Evolutionary conservation across 73 alveolate species (phyloP).

Genomic region (Paramecium tetraurelia): DNA sequence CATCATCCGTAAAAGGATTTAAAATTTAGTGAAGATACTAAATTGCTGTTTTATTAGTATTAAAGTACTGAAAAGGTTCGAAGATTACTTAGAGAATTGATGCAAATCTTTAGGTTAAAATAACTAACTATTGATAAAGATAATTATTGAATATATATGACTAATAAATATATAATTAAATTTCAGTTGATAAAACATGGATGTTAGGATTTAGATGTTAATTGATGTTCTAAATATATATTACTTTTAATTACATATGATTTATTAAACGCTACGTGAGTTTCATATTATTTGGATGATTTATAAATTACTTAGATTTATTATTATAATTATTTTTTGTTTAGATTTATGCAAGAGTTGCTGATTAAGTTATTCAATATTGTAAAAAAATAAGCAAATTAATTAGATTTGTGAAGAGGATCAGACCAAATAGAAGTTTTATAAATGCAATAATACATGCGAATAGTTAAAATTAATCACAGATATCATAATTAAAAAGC

Average conservation of each 20-base stretch:
- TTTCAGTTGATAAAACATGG: too few species aligned
- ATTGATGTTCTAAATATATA: background rate
- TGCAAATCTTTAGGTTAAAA: too few species aligned
- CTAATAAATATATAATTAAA: too few species aligned
- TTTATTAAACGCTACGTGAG: background rate
- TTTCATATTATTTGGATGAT: background rate
- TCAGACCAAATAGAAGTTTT: background rate
- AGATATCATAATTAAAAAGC: background rate
- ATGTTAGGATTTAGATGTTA: too few species aligned
- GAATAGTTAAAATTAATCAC: conserved; percentile 12
- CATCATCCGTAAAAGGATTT: too few species aligned
- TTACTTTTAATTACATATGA: background rate
- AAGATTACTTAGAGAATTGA: background rate
- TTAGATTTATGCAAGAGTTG: background rate
- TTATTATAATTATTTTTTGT: background rate
- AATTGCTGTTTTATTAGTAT: too few species aligned
- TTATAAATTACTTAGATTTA: background rate
- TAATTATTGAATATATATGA: too few species aligned
- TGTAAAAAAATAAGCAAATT: background rate
- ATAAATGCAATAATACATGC: background rate
- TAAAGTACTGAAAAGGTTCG: too few species aligned
- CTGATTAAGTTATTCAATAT: background rate
- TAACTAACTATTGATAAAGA: too few species aligned
- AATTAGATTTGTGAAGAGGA: background rate
- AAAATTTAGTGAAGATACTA: too few species aligned